Evolutionary conservation across 495 filamentous ascomycete species (phyloP).

Genomic region (Penicillium antarcticum): DNA sequence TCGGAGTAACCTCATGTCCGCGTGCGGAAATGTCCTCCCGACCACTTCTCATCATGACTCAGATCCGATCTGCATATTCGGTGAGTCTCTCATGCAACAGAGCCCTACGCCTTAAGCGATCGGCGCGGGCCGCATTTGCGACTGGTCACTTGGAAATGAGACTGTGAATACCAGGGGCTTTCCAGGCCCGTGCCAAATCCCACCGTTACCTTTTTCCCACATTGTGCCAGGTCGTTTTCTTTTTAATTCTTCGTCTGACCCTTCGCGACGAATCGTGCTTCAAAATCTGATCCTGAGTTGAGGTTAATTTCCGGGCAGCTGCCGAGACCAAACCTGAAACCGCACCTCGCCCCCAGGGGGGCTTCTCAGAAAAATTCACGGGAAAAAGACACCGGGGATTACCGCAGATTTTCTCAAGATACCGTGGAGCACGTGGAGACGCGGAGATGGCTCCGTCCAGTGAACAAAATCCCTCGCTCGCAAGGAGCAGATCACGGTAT

Average conservation of each 20-base stretch:
- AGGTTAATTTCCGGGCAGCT: too few species aligned
- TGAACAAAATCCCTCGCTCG: slow-evolving; percentile 34
- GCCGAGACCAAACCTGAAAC: slow-evolving; percentile 2
- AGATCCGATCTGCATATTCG: background rate
- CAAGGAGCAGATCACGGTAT: slow-evolving; percentile 59
- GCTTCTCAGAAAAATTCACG: background rate
- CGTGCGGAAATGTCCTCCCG: background rate
- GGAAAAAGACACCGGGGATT: slow-evolving; percentile 2
- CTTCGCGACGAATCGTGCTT: too few species aligned
- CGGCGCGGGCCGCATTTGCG: background rate
- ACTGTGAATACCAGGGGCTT: slow-evolving; percentile 1
- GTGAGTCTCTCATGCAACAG: background rate
- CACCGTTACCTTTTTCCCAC: background rate
- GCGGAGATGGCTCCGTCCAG: background rate
- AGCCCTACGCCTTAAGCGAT: background rate
- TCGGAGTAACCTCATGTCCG: background rate
- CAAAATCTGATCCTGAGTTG: too few species aligned
- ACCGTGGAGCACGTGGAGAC: slow-evolving; percentile 25
- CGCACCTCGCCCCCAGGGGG: background rate
- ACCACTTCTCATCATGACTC: background rate
- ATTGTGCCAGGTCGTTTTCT: background rate
- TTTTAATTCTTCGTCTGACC: background rate
- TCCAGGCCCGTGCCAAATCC: background rate
- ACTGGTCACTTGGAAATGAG: slow-evolving; percentile 5
- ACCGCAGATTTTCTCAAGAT: slow-evolving; percentile 34